These are phyloP conservation scores for Clarireedia homoeocarpa DNA, from an alignment of 2,329 filamentous ascomycete genomes.

Conservation along the genomic window DNA sequence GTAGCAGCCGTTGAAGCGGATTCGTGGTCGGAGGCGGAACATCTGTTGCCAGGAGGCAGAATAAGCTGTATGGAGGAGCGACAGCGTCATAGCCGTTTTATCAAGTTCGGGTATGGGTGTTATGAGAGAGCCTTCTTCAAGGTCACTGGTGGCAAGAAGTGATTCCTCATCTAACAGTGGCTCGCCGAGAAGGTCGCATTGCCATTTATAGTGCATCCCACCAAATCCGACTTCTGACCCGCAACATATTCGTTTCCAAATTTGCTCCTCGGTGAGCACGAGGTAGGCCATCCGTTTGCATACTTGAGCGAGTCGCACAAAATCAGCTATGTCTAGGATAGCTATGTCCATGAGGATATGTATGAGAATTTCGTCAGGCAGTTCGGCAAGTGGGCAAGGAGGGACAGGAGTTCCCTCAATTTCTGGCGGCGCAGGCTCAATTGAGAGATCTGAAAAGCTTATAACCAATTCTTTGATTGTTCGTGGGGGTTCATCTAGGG, in stretches of 20 bases:
- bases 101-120: not conserved
- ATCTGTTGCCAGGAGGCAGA: slow-evolving; percentile 54
- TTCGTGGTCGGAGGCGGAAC: slow-evolving; percentile 73
- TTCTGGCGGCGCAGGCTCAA: slow-evolving; percentile 57
- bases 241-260: slow-evolving; percentile 74
- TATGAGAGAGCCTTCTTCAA: not conserved
- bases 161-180: slow-evolving; percentile 32
- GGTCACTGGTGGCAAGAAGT: slow-evolving; percentile 4
- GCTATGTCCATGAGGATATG: slow-evolving; percentile 72
- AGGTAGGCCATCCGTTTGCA: slow-evolving; percentile 85
- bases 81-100: not conserved
- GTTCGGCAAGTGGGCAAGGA: slow-evolving; percentile 67
- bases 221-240: slow-evolving; percentile 68
- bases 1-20: slow-evolving; percentile 93
- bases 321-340: slow-evolving; percentile 65
- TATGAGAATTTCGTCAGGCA: slow-evolving; percentile 79
- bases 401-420: slow-evolving; percentile 66
- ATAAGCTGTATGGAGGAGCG: slow-evolving; percentile 31
- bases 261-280: slow-evolving; percentile 71
- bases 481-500: slow-evolving; percentile 46
- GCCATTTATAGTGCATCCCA: slow-evolving; percentile 76
- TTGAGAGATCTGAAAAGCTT: slow-evolving; percentile 63
- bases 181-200: slow-evolving; percentile 51
- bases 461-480: slow-evolving; percentile 63
- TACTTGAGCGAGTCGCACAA: slow-evolving; percentile 67